Evolutionary conservation across 805 yeast species (phyloP).

Genomic region (Sugiyamaella valdiviana): DNA sequence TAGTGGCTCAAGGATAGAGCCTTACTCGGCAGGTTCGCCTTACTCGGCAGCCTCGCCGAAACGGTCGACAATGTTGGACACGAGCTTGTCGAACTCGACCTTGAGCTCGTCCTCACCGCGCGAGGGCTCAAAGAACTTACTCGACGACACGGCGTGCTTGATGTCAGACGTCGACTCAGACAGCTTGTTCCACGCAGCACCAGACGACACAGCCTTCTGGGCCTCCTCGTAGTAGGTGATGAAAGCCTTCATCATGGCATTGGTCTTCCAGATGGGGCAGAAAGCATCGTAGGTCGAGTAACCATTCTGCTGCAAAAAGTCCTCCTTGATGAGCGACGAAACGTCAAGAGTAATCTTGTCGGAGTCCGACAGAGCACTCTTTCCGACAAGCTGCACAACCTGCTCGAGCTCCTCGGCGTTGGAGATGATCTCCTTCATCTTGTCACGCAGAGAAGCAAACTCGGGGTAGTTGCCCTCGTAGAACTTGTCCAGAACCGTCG

Average conservation of each 20-base stretch:
- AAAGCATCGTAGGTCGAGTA: conserved; percentile 96
- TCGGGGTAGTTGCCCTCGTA: conserved; percentile 85
- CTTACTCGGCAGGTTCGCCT: conserved; percentile 89
- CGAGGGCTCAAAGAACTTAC: conserved; percentile 94
- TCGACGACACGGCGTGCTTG: conserved; percentile 86
- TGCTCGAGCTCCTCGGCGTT: conserved; percentile 98
- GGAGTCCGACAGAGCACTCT: conserved; percentile 91
- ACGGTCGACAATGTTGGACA: conserved; percentile 72
- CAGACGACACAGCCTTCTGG: conserved; percentile 89
- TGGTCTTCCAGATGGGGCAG: conserved; percentile 99
- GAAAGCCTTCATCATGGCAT: conserved; percentile 95
- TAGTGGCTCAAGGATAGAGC: no score
- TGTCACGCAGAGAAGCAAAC: conserved; percentile 83
- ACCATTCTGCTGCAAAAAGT: conserved; percentile 98
- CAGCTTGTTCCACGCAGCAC: conserved; percentile 91
- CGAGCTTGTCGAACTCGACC: conserved; percentile 69
- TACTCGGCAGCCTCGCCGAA: conserved; percentile 95
- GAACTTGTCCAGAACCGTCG: conserved; percentile 75
- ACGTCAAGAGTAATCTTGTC: conserved; percentile 97
- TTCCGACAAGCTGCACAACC: conserved; percentile 98
- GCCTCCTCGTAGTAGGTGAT: conserved; percentile 93
- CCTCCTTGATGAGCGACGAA: conserved; percentile 86
- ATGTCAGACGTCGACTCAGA: conserved; percentile 85
- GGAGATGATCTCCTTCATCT: conserved; percentile 87
- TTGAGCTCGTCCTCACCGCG: conserved; percentile 76